Evolutionary conservation across 352 stramenopile genomes (phyloP).

Genomic region (Phytophthora multivora): DNA sequence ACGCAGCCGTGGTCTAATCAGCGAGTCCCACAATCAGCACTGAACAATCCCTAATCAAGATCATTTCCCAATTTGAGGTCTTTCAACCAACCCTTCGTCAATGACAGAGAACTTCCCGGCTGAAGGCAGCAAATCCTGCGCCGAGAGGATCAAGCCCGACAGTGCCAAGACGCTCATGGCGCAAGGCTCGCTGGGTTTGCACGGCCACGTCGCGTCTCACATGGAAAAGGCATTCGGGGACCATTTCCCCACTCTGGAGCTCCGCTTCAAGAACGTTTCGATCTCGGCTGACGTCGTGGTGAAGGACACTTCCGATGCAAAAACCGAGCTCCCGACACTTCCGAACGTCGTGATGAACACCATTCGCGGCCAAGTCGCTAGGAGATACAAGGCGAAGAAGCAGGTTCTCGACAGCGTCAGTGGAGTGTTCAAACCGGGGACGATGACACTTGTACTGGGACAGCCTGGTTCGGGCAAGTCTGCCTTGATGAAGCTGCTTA

Average conservation of each 20-base stretch:
- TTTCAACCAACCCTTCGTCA: no score
- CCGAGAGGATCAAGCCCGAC: neutral
- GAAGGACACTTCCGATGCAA: constrained; percentile 7
- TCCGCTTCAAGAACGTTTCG: constrained; percentile 12
- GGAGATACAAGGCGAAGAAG: constrained; percentile 7
- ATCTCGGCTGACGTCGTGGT: constrained; percentile 12
- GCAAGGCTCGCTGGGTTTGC: constrained; percentile 5
- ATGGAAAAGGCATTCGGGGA: constrained; percentile 9
- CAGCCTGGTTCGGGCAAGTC: constrained; percentile 26
- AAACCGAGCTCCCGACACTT: constrained; percentile 12
- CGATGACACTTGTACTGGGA: constrained; percentile 16
- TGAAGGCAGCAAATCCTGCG: no score
- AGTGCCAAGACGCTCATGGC: constrained; percentile 3
- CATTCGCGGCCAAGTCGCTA: neutral
- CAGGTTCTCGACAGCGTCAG: constrained; percentile 16
- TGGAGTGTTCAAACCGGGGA: constrained; percentile 16
- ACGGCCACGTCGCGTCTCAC: constrained; percentile 12
- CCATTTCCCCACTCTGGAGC: neutral
- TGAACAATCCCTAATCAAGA: no score
- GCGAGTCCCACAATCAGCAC: no score
- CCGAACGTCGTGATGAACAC: constrained; percentile 4
- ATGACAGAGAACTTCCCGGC: neutral
- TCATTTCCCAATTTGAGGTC: no score
- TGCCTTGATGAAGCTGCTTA: constrained; percentile 27
- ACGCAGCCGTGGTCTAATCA: no score